Evolutionary conservation across 2,329 filamentous ascomycete species (phyloP), one percentile per base, ranked within the genome.

Genomic region (Clonostachys byssicola): DNA sequence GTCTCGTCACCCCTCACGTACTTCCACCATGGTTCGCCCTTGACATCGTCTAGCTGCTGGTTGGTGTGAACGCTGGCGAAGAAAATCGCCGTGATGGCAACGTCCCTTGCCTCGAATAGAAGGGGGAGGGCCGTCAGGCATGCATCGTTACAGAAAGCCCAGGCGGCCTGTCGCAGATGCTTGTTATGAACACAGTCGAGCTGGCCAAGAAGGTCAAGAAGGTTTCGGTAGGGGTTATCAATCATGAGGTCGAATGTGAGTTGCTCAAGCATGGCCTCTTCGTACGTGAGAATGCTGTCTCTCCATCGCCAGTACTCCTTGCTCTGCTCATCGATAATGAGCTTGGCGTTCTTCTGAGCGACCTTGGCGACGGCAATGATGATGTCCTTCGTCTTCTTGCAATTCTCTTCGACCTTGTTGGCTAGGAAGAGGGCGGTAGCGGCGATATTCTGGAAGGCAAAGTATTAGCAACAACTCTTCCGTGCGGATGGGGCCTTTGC

Each of bases 301-400:
- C 91, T 83, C 94, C 94, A 99, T 60, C 88, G 83, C 94, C 94
- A 99, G 64, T 94, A 99, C 62, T 99, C 94, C 61, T 96, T 97
- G 56, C 88, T 95, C 66, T 97, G 92, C 67, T 97, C 94, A 62
- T 99, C 94, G 45, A 97, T 89, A 46, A 92, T 75, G 49, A 96
- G 80, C 58, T 90, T 88, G 2, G 89, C 77, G 56, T 97, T 92
- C 71, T 99, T 97, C 66, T 96, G 91, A 30, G 92, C 94, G 17
- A 96, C 90, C 54, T 92, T 89, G 50, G 91, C 94, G 58, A 95
- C 94, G 2, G 92, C 89, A 34, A 96, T 86, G 54, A 99, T 92
- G 50, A 99, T 78, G 54, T 96, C 91, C 60, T 90, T 95, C 56
- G 96, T 96, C 68, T 96, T 96, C 43, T 92, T 86, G 61, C 91